Evolutionary conservation across 2,329 filamentous ascomycete species (phyloP).

Genomic region (Fusarium proliferatum): DNA sequence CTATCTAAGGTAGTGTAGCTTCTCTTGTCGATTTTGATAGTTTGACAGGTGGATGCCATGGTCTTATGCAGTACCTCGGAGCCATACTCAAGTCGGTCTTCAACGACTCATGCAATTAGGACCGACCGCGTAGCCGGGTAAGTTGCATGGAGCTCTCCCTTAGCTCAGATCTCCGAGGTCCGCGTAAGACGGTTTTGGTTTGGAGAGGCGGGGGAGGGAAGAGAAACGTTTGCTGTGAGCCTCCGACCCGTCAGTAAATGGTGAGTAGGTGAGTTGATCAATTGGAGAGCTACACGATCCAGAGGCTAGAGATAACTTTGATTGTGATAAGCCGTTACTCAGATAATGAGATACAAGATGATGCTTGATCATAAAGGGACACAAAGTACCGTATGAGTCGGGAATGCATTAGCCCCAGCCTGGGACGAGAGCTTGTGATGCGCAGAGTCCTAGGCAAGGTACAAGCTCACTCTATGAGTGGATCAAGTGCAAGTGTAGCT

Average conservation of each 20-base stretch:
- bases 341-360: neutral
- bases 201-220: conserved; percentile 4
- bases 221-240: neutral
- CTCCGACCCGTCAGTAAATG: neutral
- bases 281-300: neutral
- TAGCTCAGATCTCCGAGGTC: conserved; percentile 11
- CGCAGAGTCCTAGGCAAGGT: conserved; percentile 21
- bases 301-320: neutral
- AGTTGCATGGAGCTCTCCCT: conserved; percentile 20
- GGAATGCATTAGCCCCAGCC: neutral
- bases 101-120: neutral
- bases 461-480: conserved; percentile 15
- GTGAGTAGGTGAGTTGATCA: neutral
- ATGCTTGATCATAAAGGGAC: conserved; percentile 3
- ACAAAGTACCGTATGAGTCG: neutral
- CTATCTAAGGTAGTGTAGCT: neutral
- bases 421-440: conserved; percentile 14
- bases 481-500: conserved; percentile 13
- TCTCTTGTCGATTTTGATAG: neutral
- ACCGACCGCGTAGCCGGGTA: conserved; percentile 1
- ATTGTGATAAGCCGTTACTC: neutral
- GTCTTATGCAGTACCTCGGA: neutral
- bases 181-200: conserved; percentile 18
- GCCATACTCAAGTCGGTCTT: neutral
- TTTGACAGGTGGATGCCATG: neutral